A percentile compares a stretch with the other conserved stretches of the same genome.
phyloP scores from a whole-genome alignment of 495 filamentous ascomycete species.

The Aspergillus saccharolyticus region DNA sequence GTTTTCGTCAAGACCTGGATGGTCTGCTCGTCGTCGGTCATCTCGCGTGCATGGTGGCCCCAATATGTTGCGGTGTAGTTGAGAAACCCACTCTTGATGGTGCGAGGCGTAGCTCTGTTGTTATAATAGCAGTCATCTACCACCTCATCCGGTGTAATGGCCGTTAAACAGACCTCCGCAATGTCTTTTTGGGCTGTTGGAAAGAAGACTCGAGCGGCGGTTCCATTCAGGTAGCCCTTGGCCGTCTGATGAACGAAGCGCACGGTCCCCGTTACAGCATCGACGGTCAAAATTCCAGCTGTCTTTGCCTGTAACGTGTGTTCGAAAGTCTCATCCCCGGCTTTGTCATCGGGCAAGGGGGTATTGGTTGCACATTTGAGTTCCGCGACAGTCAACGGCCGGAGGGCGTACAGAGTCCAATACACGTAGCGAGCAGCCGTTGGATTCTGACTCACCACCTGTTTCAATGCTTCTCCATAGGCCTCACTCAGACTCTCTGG shows the following conservation, averaged over 20 bases:
- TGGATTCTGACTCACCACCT: slow-evolving; percentile 22
- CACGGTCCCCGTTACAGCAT: slow-evolving; percentile 23
- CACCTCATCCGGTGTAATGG: slow-evolving; percentile 28
- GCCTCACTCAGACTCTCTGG: slow-evolving; percentile 30
- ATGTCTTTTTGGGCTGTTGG: slow-evolving; percentile 29
- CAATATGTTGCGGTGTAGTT: slow-evolving; percentile 29
- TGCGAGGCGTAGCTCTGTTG: slow-evolving; percentile 7
- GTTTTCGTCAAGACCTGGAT: slow-evolving; percentile 28
- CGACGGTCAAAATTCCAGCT: slow-evolving; percentile 24
- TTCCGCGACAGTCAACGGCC: slow-evolving; percentile 26
- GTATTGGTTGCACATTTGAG: slow-evolving; percentile 14
- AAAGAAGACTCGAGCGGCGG: slow-evolving; percentile 31
- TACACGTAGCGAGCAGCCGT: slow-evolving; percentile 23
- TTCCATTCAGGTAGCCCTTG: slow-evolving; percentile 28
- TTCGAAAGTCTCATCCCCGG: slow-evolving; percentile 12
- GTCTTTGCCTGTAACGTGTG: slow-evolving; percentile 14
- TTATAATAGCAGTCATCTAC: slow-evolving; percentile 33
- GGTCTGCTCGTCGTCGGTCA: slow-evolving; percentile 28
- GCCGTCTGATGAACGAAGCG: slow-evolving; percentile 30
- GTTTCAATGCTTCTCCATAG: slow-evolving; percentile 33
- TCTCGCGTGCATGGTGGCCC: slow-evolving; percentile 28
- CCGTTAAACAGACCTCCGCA: slow-evolving; percentile 25
- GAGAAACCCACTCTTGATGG: slow-evolving; percentile 9
- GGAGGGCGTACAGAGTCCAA: slow-evolving; percentile 27
- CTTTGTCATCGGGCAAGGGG: too few species aligned